Evolutionary conservation across 257 asterid genomes (phyloP), one percentile per base, ranked within the genome.

Genomic region (Paraleonurus japonicus): DNA sequence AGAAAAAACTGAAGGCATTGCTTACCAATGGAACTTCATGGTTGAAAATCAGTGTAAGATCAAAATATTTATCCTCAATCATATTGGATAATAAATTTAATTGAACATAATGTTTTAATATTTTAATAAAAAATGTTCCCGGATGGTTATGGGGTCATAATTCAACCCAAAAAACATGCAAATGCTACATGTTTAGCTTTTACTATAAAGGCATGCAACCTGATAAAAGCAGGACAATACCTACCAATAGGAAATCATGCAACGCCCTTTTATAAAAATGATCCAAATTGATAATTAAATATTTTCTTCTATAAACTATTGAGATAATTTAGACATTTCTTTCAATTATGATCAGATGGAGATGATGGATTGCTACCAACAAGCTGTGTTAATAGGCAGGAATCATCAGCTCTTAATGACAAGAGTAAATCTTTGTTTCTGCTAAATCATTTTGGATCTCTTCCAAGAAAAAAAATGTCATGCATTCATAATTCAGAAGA

Each of bases 1-100:
- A 83, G 93, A 92, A 65, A 61, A 41, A 48, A 85, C 73, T 16
- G 94, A 92, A 85, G 95, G 92, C 13, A 87, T 92, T 39, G 98
- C 96, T 54, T 92, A 83, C 74, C 94, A 87, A 17, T 92, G 96
- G 98, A 92, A 89, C 78, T 92, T 86, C 87, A 84, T 92, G 88
- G 93, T 92, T 5, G 98, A 92, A 71, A 87, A 43, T 48, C 65
- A 53, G 7, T 80, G 84, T 80, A 61, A 26, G 69, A 4, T n/a
- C n/a, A n/a, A n/a, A n/a, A n/a, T n/a, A n/a, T n/a, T n/a, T n/a
- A n/a, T n/a, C n/a, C n/a, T n/a, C n/a, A n/a, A n/a, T n/a, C n/a
- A n/a, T n/a, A n/a, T n/a, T n/a, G n/a, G n/a, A n/a, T n/a, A n/a
- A n/a, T n/a, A n/a, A n/a, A n/a, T n/a, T n/a, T n/a, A n/a, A n/a